Evolutionary conservation across 768 basidiomycete genomes (phyloP).

Genomic region (Strobilomyces dryophilus): DNA sequence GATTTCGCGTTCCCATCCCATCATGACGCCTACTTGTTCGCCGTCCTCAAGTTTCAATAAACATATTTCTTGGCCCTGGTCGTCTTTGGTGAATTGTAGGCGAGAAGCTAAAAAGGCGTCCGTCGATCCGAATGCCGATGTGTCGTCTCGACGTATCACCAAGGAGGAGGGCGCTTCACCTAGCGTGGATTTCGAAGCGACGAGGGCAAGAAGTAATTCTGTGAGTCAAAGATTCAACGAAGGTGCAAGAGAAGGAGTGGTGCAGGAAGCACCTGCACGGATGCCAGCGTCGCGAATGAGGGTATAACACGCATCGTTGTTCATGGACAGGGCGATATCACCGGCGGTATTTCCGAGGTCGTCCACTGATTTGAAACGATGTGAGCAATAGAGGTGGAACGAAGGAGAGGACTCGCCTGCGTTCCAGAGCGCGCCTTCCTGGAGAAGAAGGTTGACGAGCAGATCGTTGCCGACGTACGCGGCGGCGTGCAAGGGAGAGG

Average conservation of each 20-base stretch:
- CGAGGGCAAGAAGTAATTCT: constrained; percentile 70
- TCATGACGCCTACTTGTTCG: constrained; percentile 96
- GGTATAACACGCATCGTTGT: constrained; percentile 68
- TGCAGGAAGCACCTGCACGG: constrained; percentile 61
- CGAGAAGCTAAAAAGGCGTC: constrained; percentile 67
- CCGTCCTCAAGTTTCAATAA: constrained; percentile 54
- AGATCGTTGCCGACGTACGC: constrained; percentile 64
- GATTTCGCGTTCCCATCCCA: constrained; percentile 93
- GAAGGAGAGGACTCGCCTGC: constrained; percentile 48
- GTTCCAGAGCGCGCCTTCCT: constrained; percentile 91
- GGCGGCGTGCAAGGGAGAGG: constrained; percentile 84
- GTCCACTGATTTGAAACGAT: constrained; percentile 52
- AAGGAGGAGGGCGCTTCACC: constrained; percentile 30
- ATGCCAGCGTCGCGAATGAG: constrained; percentile 90
- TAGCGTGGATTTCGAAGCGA: constrained; percentile 43
- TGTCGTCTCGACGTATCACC: constrained; percentile 47
- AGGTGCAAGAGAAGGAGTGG: constrained; percentile 1
- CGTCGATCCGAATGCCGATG: constrained; percentile 56
- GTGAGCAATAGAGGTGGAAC: not conserved
- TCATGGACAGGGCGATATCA: constrained; percentile 85
- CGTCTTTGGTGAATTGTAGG: constrained; percentile 65
- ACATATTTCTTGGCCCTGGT: constrained; percentile 79
- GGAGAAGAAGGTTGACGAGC: constrained; percentile 64
- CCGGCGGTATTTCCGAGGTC: constrained; percentile 78
- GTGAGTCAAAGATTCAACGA: constrained; percentile 7